A percentile compares a stretch with the other conserved stretches of the same genome.
Conservation (phyloP, 2,329 filamentous ascomycete species). For the Talaromyces funiculosus region DNA sequence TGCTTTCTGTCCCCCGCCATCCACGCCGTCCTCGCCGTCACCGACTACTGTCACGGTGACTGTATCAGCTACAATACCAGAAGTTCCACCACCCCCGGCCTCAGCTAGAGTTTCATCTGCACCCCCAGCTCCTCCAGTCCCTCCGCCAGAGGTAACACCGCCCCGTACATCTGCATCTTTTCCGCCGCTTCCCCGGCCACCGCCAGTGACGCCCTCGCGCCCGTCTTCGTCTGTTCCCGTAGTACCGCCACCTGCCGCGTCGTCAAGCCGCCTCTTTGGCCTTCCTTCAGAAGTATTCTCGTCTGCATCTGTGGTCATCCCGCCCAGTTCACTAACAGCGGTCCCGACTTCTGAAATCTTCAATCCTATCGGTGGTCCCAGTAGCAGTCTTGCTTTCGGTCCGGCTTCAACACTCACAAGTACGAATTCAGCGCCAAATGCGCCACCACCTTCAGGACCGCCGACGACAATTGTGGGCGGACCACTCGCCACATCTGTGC, state of each 20-base stretch:
- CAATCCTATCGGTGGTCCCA: not conserved
- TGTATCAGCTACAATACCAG: not conserved
- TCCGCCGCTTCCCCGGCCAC: not conserved
- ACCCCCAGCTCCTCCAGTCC: not conserved
- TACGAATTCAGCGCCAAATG: not conserved
- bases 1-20: constrained; percentile 1
- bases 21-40: not conserved
- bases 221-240: not conserved
- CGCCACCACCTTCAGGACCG: not conserved
- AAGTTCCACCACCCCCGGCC: too few species aligned
- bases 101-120: not conserved
- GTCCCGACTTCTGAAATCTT: not conserved
- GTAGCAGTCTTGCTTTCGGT: not conserved
- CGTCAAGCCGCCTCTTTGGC: not conserved
- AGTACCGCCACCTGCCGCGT: not conserved
- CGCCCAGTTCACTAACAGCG: not conserved
- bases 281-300: not conserved
- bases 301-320: not conserved
- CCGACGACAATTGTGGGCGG: not conserved
- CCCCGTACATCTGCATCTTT: not conserved
- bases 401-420: not conserved
- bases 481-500: not conserved
- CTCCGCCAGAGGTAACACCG: not conserved
- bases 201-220: not conserved
- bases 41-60: not conserved